Conservation (phyloP, 2,329 filamentous ascomycete species). For the Didymella pinodella region DNA sequence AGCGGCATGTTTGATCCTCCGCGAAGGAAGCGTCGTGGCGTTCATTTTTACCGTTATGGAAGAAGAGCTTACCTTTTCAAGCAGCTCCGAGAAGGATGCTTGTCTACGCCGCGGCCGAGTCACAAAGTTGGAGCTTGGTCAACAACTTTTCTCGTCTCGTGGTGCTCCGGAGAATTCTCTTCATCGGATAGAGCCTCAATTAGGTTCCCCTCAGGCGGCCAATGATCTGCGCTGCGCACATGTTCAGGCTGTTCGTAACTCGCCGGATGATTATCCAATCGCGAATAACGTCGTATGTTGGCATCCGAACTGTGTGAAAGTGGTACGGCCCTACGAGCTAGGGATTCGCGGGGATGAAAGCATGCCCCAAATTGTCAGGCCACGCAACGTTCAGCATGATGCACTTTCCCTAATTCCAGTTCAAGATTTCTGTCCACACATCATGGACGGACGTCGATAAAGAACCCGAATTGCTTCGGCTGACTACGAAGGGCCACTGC, state of each 20-base stretch:
- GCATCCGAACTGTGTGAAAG: not conserved
- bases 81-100: slow-evolving; percentile 10
- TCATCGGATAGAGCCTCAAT: slow-evolving; percentile 17
- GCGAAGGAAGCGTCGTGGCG: slow-evolving; percentile 13
- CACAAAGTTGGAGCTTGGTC: not conserved
- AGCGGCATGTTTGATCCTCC: not conserved
- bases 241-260: not conserved
- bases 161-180: slow-evolving; percentile 6
- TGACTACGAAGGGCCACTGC: not conserved
- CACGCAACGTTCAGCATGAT: not conserved
- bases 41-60: slow-evolving; percentile 3
- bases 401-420: not conserved
- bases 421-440: not conserved
- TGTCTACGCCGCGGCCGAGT: slow-evolving; percentile 19
- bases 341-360: not conserved
- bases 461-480: not conserved
- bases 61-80: slow-evolving; percentile 11
- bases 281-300: not conserved
- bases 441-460: not conserved
- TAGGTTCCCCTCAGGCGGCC: slow-evolving; percentile 5
- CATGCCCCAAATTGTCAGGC: not conserved
- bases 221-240: slow-evolving; percentile 3
- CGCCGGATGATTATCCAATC: not conserved
- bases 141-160: slow-evolving; percentile 10
- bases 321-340: not conserved